A percentile compares a stretch with the other conserved stretches of the same genome.
phyloP scores from a whole-genome alignment of 352 stramenopile genomes.

The Chrysophaeum taylorii region DNA sequence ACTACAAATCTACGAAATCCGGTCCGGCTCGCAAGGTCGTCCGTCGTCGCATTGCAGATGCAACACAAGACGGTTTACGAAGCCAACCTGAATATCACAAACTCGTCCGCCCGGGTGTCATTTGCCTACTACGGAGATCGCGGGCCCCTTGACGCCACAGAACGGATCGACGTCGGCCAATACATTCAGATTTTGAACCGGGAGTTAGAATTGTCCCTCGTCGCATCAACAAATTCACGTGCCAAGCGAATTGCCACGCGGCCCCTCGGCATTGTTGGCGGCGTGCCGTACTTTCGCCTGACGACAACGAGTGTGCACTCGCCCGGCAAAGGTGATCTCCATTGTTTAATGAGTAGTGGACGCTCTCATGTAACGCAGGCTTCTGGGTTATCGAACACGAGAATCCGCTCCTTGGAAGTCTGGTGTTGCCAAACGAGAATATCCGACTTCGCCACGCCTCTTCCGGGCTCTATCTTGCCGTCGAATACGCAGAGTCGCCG shows the following conservation, averaged over 20 bases:
- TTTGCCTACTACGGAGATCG: background rate
- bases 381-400: background rate
- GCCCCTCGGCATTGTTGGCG: too few species aligned
- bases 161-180: background rate
- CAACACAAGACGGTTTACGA: too few species aligned
- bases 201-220: background rate
- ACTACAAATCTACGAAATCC: background rate
- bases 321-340: background rate
- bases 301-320: background rate
- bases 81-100: too few species aligned
- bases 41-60: too few species aligned
- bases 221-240: background rate
- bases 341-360: too few species aligned
- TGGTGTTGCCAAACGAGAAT: background rate
- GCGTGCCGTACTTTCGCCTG: background rate
- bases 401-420: background rate
- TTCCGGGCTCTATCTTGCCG: background rate
- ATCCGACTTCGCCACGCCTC: background rate
- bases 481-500: background rate
- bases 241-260: background rate
- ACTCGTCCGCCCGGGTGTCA: background rate
- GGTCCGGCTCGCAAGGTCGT: too few species aligned
- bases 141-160: background rate
- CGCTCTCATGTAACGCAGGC: too few species aligned
- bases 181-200: background rate